These are phyloP conservation scores for Chaetomiaceae sp. DNA, from an alignment of 2,329 filamentous ascomycete species.

Conservation along the genomic window DNA sequence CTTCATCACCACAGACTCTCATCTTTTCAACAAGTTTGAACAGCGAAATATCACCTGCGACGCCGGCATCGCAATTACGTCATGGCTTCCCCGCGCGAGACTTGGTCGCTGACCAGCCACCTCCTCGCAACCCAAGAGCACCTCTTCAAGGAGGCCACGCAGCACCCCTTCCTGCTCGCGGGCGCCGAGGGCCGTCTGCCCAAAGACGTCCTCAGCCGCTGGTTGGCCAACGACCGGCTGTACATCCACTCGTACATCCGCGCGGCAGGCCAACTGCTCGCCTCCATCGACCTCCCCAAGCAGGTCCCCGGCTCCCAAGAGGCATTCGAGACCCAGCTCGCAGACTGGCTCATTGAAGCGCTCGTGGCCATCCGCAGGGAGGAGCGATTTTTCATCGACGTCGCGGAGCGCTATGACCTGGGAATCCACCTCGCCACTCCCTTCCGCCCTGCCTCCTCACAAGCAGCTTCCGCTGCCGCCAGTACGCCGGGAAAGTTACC, in stretches of 20 bases:
- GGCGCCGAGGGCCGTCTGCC: constrained; percentile 60
- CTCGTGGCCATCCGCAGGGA: constrained; percentile 64
- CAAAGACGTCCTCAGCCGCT: constrained; percentile 53
- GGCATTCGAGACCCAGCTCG: constrained; percentile 49
- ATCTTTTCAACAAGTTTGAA: no score
- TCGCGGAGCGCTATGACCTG: constrained; percentile 56
- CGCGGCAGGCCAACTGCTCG: constrained; percentile 61
- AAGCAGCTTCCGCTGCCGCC: neutral
- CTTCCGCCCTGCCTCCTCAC: neutral
- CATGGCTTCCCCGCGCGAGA: constrained; percentile 10
- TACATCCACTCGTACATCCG: constrained; percentile 65
- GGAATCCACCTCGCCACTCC: constrained; percentile 37
- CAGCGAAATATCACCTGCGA: no score
- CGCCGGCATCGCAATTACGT: neutral
- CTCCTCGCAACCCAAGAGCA: constrained; percentile 47
- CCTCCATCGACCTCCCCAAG: constrained; percentile 55
- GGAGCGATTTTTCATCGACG: constrained; percentile 62
- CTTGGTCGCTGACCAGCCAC: constrained; percentile 49
- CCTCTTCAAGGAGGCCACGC: constrained; percentile 54
- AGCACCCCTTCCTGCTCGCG: constrained; percentile 60
- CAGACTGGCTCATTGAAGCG: constrained; percentile 60
- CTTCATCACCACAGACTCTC: no score
- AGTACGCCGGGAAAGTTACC: constrained; percentile 29
- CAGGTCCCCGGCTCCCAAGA: constrained; percentile 25
- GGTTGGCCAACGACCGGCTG: constrained; percentile 68